Conservation (phyloP, 352 stramenopile species). For the Globisporangium recalcitrans region DNA sequence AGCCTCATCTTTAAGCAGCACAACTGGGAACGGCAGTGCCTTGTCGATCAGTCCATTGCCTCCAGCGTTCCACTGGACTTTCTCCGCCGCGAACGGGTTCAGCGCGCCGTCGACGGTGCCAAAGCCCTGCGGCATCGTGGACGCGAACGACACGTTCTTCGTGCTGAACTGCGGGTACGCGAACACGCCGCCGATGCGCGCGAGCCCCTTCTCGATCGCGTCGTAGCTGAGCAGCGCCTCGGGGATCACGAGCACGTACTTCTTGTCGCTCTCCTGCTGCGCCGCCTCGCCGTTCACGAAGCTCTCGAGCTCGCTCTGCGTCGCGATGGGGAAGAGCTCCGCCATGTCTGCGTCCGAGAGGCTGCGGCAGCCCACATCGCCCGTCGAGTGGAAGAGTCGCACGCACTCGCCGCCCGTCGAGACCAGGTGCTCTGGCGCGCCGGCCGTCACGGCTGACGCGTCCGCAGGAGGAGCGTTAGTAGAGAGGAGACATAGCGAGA, state of each 20-base stretch:
- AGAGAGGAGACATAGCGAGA: background rate
- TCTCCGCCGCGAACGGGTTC: slow-evolving; percentile 60
- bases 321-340: slow-evolving; percentile 43
- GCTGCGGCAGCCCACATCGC: slow-evolving; percentile 61
- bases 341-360: slow-evolving; percentile 50
- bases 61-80: slow-evolving; percentile 62
- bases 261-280: slow-evolving; percentile 22
- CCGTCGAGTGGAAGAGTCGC: slow-evolving; percentile 67
- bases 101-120: slow-evolving; percentile 51
- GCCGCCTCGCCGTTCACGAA: slow-evolving; percentile 33
- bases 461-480: slow-evolving; percentile 15
- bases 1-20: slow-evolving; percentile 46
- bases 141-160: slow-evolving; percentile 49
- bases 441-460: slow-evolving; percentile 55
- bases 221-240: slow-evolving; percentile 50
- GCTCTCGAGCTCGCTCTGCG: slow-evolving; percentile 29
- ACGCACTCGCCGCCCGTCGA: slow-evolving; percentile 65
- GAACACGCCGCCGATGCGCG: slow-evolving; percentile 54
- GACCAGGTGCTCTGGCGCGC: slow-evolving; percentile 57
- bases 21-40: slow-evolving; percentile 55
- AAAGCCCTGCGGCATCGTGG: slow-evolving; percentile 49
- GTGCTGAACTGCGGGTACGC: slow-evolving; percentile 33
- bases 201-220: slow-evolving; percentile 20
- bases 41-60: slow-evolving; percentile 41
- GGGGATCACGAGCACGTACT: slow-evolving; percentile 63